A percentile compares a stretch with the other conserved stretches of the same genome.
Conservation (phyloP, 768 basidiomycete genomes). For the Phaeolepiota aurea region DNA sequence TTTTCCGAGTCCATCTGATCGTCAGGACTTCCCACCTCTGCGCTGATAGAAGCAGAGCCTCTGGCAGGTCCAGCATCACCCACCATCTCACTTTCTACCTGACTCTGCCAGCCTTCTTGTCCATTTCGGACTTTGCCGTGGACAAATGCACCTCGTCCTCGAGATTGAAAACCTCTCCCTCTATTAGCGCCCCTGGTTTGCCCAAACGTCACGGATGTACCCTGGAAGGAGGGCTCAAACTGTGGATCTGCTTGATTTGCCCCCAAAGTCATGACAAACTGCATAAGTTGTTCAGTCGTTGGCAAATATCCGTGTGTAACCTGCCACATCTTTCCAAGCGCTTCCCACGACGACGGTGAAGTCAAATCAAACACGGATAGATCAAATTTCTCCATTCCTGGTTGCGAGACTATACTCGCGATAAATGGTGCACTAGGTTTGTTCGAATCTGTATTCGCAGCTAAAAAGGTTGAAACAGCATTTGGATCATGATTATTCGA, state of each 20-base stretch:
- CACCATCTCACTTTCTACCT: background rate
- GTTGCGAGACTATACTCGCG: constrained; percentile 24
- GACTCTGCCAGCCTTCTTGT: constrained; percentile 7
- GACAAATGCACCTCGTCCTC: constrained; percentile 34
- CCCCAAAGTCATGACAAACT: constrained; percentile 46
- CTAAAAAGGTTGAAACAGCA: constrained; percentile 39
- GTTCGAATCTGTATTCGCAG: constrained; percentile 50
- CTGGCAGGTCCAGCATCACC: background rate
- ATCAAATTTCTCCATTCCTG: constrained; percentile 64
- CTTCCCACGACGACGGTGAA: constrained; percentile 69
- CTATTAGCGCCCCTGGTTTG: constrained; percentile 24
- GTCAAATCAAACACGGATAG: constrained; percentile 66
- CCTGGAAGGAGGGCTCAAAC: background rate
- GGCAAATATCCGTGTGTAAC: constrained; percentile 60
- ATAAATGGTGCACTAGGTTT: constrained; percentile 31
- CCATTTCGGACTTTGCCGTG: constrained; percentile 43
- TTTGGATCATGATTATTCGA: constrained; percentile 38
- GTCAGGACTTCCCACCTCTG: constrained; percentile 5
- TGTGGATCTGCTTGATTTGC: constrained; percentile 9
- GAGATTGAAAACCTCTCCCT: constrained; percentile 22
- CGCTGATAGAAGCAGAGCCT: constrained; percentile 6
- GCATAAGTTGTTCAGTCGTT: constrained; percentile 70
- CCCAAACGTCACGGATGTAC: constrained; percentile 8
- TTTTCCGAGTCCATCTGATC: constrained; percentile 4
- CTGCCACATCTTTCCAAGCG: constrained; percentile 72